phyloP scores from a whole-genome alignment of 345 rosid genomes.

The Sonneratia caseolaris region DNA sequence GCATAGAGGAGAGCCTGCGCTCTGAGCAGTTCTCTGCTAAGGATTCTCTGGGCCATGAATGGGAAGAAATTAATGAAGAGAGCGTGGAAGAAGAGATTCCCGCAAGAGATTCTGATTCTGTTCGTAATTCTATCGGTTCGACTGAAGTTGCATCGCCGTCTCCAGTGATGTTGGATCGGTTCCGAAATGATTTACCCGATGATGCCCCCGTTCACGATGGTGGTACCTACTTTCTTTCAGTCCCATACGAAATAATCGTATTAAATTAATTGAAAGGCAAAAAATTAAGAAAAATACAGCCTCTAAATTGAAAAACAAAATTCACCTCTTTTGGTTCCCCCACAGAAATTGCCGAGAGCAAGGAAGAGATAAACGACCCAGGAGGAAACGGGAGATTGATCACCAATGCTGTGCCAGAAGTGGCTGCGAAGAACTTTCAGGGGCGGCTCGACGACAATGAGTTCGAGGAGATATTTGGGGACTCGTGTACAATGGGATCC shows the following conservation, averaged over 20 bases:
- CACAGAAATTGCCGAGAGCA: not conserved
- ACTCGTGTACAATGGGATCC: slow-evolving; percentile 74
- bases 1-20: slow-evolving; percentile 11
- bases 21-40: slow-evolving; percentile 13
- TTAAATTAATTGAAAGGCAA: no score
- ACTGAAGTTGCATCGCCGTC: not conserved
- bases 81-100: slow-evolving; percentile 10
- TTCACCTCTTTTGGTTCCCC: not conserved
- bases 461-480: slow-evolving; percentile 44
- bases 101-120: not conserved
- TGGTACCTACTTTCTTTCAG: not conserved
- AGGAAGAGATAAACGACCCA: not conserved
- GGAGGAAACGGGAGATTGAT: slow-evolving; percentile 2
- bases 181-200: not conserved
- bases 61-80: slow-evolving; percentile 3
- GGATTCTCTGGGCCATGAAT: slow-evolving; percentile 8
- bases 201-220: slow-evolving; percentile 2
- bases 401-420: not conserved
- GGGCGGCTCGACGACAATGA: slow-evolving; percentile 7
- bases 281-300: no score
- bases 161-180: slow-evolving; percentile 1
- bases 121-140: not conserved
- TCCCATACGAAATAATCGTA: not conserved
- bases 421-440: slow-evolving; percentile 5
- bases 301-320: no score